Evolutionary conservation across 345 rosid genomes (phyloP), one percentile per base, ranked within the genome.

Genomic region (Trapa bicornis): DNA sequence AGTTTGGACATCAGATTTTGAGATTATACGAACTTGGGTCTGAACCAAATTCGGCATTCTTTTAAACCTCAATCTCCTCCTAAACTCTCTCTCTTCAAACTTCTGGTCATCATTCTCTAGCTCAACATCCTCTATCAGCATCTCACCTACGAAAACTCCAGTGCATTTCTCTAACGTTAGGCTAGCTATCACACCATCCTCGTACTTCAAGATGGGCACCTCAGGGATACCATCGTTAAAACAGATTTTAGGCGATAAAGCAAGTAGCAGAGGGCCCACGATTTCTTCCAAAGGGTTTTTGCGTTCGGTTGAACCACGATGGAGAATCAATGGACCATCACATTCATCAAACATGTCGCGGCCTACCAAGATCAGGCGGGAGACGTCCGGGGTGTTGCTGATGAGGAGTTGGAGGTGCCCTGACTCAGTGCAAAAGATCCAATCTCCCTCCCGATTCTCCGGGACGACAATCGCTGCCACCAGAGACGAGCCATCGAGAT

Each of bases 341-440:
- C 71, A 52, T 48, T 8, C 43, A 61, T 41, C 68, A 12, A 43
- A 4, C 6, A 78, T 83, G 37, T 83, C 65, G 52, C 75, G 73
- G 17, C 96, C 95, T 50, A 91, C 75, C 5, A 88, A 53, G 22
- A 92, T 79, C 5, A 89, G 79, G 35, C 96, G 88, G 9, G 91
- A 84, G 75, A 89, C 61, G n/a, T 72, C 68, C 0, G 87, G 85
- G 62, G 75, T 72, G 17, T 65, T 11, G 67, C 81, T 37, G 63
- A 85, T 77, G 66, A 93, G 90, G 67, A 90, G 91, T 80, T 90
- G 91, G 73, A 88, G 81, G 67, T 88, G 97, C 67, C 98, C 97
- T 8, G 82, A 68, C 74, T 93, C 96, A n/a, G 96, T 84, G 77
- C 88, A 83, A 83, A 88, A 94, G 65, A 87, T 66, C 96, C 96